Evolutionary conservation across 208 protist genomes (phyloP).

Genomic region (Leishmania braziliensis): DNA sequence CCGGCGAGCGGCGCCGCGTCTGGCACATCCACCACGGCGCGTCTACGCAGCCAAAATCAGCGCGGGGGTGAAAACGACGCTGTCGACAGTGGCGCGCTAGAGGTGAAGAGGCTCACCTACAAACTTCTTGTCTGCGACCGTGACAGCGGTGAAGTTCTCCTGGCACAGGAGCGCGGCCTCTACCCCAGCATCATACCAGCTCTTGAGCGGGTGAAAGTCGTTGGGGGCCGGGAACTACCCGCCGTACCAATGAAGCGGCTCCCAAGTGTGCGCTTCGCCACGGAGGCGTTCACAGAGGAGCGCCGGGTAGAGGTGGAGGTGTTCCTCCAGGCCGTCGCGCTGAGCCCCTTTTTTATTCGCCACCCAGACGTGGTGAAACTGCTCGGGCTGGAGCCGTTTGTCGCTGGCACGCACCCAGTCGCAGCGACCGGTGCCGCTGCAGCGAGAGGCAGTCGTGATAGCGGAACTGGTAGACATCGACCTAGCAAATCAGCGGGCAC

Average conservation of each 20-base stretch:
- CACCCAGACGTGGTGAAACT: slow-evolving; percentile 51
- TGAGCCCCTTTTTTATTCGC: slow-evolving; percentile 48
- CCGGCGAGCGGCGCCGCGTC: background rate
- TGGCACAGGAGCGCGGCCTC: slow-evolving; percentile 24
- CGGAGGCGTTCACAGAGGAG: slow-evolving; percentile 57
- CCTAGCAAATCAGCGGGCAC: background rate
- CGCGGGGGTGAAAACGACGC: background rate
- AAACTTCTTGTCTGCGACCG: slow-evolving; percentile 19
- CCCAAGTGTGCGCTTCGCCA: slow-evolving; percentile 53
- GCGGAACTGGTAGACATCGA: background rate
- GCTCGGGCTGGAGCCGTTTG: slow-evolving; percentile 32
- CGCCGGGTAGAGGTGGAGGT: slow-evolving; percentile 44
- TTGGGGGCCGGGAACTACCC: slow-evolving; percentile 30
- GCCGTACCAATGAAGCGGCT: slow-evolving; percentile 37
- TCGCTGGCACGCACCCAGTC: background rate
- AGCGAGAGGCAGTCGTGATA: background rate
- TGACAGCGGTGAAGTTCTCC: slow-evolving; percentile 10
- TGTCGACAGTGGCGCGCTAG: background rate
- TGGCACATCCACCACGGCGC: background rate
- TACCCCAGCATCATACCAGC: slow-evolving; percentile 49
- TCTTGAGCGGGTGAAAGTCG: slow-evolving; percentile 33
- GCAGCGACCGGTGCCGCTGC: background rate
- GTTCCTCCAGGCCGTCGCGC: slow-evolving; percentile 38
- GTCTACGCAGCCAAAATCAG: background rate
- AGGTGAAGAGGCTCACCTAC: slow-evolving; percentile 43